A percentile compares a stretch with the other conserved stretches of the same genome.
Conservation (phyloP, 2,329 filamentous ascomycete genomes). For the Aspergillus ustus region DNA sequence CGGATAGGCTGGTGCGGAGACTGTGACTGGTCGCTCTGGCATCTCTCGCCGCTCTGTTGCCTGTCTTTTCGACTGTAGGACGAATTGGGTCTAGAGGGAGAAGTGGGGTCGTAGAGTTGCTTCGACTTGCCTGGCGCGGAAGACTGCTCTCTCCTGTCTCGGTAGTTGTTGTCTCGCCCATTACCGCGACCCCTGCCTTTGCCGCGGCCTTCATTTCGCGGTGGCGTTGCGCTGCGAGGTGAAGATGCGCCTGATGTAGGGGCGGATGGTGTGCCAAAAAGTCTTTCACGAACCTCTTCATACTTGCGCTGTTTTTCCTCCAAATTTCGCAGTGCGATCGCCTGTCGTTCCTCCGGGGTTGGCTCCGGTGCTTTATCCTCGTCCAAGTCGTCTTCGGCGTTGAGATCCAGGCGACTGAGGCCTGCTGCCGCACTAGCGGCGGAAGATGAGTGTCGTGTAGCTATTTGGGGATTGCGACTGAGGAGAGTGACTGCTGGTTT, state of each 20-base stretch:
- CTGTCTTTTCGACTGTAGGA: constrained; percentile 49
- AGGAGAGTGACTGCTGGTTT: constrained; percentile 84
- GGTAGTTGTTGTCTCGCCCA: constrained; percentile 44
- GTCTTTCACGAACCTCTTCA: constrained; percentile 83
- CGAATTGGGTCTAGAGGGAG: constrained; percentile 66
- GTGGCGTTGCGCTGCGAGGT: constrained; percentile 66
- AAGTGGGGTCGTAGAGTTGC: constrained; percentile 80
- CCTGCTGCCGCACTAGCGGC: constrained; percentile 46
- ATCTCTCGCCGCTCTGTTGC: constrained; percentile 41
- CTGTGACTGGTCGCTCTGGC: constrained; percentile 39
- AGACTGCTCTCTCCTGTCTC: constrained; percentile 49
- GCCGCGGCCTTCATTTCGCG: constrained; percentile 45
- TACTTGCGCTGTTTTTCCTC: constrained; percentile 92
- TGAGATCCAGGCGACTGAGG: constrained; percentile 52
- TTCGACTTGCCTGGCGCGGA: constrained; percentile 44
- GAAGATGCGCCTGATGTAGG: constrained; percentile 62
- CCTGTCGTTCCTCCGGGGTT: constrained; percentile 76
- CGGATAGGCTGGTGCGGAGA: constrained; percentile 66
- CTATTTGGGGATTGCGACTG: constrained; percentile 73
- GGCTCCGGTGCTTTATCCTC: constrained; percentile 68
- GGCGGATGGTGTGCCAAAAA: constrained; percentile 69
- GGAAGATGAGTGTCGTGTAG: constrained; percentile 60
- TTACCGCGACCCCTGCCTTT: constrained; percentile 57
- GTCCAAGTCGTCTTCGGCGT: constrained; percentile 64
- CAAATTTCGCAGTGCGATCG: constrained; percentile 75